These are phyloP conservation scores for Amaranthus palmeri DNA, from an alignment of 148 eudicot species.

Conservation along the genomic window DNA sequence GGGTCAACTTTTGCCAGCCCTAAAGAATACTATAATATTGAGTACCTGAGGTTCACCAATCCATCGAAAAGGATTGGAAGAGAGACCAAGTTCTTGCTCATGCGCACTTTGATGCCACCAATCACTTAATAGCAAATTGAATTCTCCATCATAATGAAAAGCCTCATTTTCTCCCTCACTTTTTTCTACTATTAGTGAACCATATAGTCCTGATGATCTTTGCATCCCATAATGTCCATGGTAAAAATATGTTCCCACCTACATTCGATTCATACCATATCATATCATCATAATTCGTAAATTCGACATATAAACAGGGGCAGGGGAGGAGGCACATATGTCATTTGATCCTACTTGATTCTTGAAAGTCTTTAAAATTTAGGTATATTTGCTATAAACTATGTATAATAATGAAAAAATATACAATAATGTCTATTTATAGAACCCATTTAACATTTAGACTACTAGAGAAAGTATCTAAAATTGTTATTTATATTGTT, in stretches of 20 bases:
- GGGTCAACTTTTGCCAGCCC: no score
- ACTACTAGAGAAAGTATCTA: no score
- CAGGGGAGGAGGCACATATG: no score
- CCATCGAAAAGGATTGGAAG: constrained; percentile 70
- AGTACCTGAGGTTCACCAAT: constrained; percentile 86
- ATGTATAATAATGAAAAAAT: no score
- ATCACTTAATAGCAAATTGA: constrained; percentile 59
- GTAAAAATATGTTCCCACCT: constrained; percentile 86
- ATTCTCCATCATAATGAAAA: constrained; percentile 68
- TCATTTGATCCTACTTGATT: no score
- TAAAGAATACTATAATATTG: no score
- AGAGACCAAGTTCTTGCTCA: constrained; percentile 59
- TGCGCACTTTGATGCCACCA: constrained; percentile 68
- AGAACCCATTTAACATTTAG: no score
- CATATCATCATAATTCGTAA: not conserved
- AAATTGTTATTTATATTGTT: no score
- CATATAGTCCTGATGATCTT: constrained; percentile 82
- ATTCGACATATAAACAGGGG: no score
- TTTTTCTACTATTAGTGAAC: constrained; percentile 69
- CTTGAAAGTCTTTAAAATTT: no score
- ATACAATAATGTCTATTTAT: no score
- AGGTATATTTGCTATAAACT: no score
- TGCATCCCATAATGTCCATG: constrained; percentile 96
- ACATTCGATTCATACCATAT: constrained; percentile 11
- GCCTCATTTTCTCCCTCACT: constrained; percentile 52